phyloP scores from a whole-genome alignment of 2,329 filamentous ascomycete species.

The Calonectria pseudoreteaudii region DNA sequence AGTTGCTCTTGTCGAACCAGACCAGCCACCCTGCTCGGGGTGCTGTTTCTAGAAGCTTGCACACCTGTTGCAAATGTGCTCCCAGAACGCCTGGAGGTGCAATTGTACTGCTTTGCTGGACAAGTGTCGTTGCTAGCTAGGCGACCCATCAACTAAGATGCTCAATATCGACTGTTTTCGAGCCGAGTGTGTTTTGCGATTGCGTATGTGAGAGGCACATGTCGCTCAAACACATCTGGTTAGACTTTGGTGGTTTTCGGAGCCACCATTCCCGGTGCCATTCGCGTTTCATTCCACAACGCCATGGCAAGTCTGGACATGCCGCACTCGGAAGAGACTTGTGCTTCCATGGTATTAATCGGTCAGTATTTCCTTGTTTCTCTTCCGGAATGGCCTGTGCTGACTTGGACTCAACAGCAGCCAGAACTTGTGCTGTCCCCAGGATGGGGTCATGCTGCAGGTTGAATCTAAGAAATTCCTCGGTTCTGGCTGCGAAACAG shows the following conservation, averaged over 20 bases:
- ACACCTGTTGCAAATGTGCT: too few species aligned
- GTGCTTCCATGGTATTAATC: too few species aligned
- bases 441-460: too few species aligned
- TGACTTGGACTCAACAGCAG: neutral
- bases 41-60: neutral
- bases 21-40: neutral
- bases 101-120: neutral
- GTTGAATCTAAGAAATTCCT: neutral
- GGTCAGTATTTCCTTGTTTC: neutral
- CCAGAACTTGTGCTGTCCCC: too few species aligned
- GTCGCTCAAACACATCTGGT: too few species aligned
- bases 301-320: neutral
- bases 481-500: neutral
- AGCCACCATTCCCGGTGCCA: neutral
- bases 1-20: neutral
- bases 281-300: neutral
- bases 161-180: too few species aligned
- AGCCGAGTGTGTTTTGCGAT: too few species aligned
- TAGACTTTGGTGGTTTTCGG: neutral
- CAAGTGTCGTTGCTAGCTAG: neutral
- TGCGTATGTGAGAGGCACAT: too few species aligned
- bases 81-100: too few species aligned
- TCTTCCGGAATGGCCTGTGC: neutral
- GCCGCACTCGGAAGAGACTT: neutral
- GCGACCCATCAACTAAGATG: neutral